Evolutionary conservation across 768 basidiomycete genomes (phyloP).

Genomic region (Kwoniella heveanensis): DNA sequence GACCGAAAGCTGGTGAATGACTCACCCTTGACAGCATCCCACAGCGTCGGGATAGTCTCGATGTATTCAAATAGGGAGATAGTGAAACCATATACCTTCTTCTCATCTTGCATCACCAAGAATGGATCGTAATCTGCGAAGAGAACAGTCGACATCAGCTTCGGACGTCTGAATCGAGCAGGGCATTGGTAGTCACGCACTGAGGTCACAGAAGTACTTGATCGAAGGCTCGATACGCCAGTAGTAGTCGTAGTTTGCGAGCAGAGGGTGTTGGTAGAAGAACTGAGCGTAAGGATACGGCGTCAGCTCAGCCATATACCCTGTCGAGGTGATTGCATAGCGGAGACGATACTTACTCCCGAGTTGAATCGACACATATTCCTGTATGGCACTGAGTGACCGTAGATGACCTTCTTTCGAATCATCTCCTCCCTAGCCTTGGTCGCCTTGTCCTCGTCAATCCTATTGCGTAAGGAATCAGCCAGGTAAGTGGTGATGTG

Average conservation of each 20-base stretch:
- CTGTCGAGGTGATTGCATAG: not conserved
- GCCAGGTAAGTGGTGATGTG: no score
- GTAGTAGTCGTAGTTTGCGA: slow-evolving; percentile 78
- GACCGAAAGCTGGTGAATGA: not conserved
- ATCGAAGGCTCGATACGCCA: slow-evolving; percentile 89
- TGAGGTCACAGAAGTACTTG: slow-evolving; percentile 73
- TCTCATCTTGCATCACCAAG: slow-evolving; percentile 72
- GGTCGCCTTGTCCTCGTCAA: slow-evolving; percentile 71
- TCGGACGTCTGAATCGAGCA: not conserved
- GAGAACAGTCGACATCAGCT: not conserved
- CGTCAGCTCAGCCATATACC: not conserved
- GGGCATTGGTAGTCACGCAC: slow-evolving; percentile 15
- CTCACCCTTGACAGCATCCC: slow-evolving; percentile 71
- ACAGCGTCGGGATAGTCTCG: slow-evolving; percentile 77
- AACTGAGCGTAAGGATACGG: slow-evolving; percentile 60
- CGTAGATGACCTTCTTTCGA: slow-evolving; percentile 64
- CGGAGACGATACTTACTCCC: slow-evolving; percentile 63
- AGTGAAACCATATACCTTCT: slow-evolving; percentile 87
- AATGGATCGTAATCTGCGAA: slow-evolving; percentile 69
- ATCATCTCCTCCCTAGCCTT: slow-evolving; percentile 67
- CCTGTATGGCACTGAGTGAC: slow-evolving; percentile 65
- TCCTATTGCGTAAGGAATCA: slow-evolving; percentile 58
- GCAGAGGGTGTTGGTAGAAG: slow-evolving; percentile 78
- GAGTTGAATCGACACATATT: slow-evolving; percentile 97
- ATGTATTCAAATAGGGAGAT: slow-evolving; percentile 76